Base-by-base conservation (phyloP, 2,329 filamentous ascomycete species). In the Knufia fluminis region DNA sequence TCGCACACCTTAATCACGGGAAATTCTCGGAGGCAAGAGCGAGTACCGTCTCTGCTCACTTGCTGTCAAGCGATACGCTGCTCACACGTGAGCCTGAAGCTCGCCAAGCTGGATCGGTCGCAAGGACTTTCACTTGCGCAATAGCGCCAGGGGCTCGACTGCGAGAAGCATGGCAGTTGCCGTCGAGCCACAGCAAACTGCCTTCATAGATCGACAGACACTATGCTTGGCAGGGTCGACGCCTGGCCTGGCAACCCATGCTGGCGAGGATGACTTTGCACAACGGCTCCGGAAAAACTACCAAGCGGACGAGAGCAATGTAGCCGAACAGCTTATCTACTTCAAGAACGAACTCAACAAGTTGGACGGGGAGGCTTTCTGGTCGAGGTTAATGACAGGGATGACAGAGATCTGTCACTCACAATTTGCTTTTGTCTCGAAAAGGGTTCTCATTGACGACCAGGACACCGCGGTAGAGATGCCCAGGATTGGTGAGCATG, bases 391-490 rank as follows among this genome's bases (percentile, higher is more conserved):
- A 50, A 78, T 83, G 66, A 76, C 83, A 60, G 79, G 78, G 38
- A 70, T 86, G 59, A 77, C 82, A 40, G 70, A 71, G 41, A 77
- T 86, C 31, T 71, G 77, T 51, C 76, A 77, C 52, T 75, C 82
- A 7, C 82, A 86, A 61, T 83, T 81, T 66, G 77, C 74, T 20
- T 86, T 86, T 59, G 78, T 85, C 35, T 78, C 80, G 40, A 83
- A 83, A 61, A 68, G 79, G 39, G 77, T 82, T 38, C 65, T 80
- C 48, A 72, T 75, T 22, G 75, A 80, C 57, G 79, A 83, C 52
- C 70, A 77, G 52, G 66, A 77, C 52, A 66, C 72, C 12, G 74
- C 77, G 7, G 72, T 82, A 20, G 78, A 81, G 58, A 77, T 81
- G 70, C 76, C 77, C 22, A 75, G 76, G 19, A 67, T 80, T 39